A percentile compares a stretch with the other conserved stretches of the same genome.
phyloP scores from a whole-genome alignment of 441 rosid genomes.

The Flueggea neowawraea region DNA sequence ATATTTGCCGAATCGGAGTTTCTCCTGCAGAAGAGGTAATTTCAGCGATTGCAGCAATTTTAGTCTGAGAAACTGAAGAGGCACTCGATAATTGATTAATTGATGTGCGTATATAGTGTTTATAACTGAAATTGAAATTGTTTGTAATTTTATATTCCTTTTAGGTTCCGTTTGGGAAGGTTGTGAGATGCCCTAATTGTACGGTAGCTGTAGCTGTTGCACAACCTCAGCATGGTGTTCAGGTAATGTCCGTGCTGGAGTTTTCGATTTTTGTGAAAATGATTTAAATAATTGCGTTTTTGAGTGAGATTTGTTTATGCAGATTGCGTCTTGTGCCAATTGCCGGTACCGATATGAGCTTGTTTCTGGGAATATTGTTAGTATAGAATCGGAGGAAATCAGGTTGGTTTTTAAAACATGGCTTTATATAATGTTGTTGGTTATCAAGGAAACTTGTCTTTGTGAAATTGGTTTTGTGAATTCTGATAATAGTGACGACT shows the following conservation, averaged over 20 bases:
- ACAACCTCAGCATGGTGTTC: conserved; percentile 89
- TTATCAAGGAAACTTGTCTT: background rate
- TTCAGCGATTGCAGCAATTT: too few species aligned
- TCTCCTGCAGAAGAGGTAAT: conserved; percentile 87
- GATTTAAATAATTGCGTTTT: background rate
- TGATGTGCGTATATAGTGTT: too few species aligned
- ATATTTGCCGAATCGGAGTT: conserved; percentile 81
- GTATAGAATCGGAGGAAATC: conserved; percentile 81
- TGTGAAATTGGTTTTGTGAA: too few species aligned
- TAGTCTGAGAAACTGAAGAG: too few species aligned
- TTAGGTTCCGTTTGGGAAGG: conserved; percentile 94
- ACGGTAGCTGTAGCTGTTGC: conserved; percentile 75
- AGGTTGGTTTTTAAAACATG: conserved; percentile 45
- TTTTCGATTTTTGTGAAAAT: too few species aligned
- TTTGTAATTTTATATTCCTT: background rate
- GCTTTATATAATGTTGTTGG: background rate
- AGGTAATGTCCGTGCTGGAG: conserved; percentile 32
- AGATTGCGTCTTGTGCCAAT: conserved; percentile 80
- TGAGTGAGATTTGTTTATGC: conserved; percentile 14
- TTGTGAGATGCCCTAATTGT: conserved; percentile 91
- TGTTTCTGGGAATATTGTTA: conserved; percentile 78
- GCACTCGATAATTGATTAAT: too few species aligned
- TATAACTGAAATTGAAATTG: too few species aligned
- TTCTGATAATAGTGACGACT: too few species aligned
- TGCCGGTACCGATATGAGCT: conserved; percentile 93